Conservation (phyloP, 495 filamentous ascomycete species). For the Penicillium bialowiezense region DNA sequence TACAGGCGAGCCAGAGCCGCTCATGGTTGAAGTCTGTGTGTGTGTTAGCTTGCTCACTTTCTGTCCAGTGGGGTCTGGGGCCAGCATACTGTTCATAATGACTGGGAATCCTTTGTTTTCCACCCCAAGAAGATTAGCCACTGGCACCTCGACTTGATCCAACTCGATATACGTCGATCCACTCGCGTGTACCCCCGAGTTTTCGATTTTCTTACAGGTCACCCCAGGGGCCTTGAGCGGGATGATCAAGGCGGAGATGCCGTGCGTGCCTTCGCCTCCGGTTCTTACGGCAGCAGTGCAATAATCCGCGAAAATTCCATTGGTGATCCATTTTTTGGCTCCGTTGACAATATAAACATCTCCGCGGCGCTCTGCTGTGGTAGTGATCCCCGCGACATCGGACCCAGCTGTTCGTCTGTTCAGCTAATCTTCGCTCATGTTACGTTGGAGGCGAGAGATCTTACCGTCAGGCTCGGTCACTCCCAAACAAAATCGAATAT, state of each 20-base stretch:
- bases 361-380: conserved; percentile 37
- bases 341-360: conserved; percentile 50
- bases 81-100: conserved; percentile 36
- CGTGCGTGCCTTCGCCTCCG: conserved; percentile 36
- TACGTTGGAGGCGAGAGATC: not conserved
- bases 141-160: conserved; percentile 34
- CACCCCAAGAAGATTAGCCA: conserved; percentile 29
- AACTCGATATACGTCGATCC: conserved; percentile 32
- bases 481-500: conserved; percentile 44
- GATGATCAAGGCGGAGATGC: conserved; percentile 45
- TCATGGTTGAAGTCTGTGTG: conserved; percentile 39
- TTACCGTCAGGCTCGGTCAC: conserved; percentile 47
- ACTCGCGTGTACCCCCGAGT: conserved; percentile 52
- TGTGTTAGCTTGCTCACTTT: not conserved
- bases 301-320: conserved; percentile 44
- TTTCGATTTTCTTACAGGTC: conserved; percentile 67
- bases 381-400: conserved; percentile 48
- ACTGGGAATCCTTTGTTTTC: conserved; percentile 41
- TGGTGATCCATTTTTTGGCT: conserved; percentile 53
- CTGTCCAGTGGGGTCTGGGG: not conserved
- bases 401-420: conserved; percentile 26
- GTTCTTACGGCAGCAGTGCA: conserved; percentile 50
- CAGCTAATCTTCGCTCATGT: not conserved
- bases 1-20: conserved; percentile 34
- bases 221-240: conserved; percentile 40